These are phyloP conservation scores for Ophiostoma tasmaniense DNA, from an alignment of 2,329 filamentous ascomycete species.

Conservation along the genomic window DNA sequence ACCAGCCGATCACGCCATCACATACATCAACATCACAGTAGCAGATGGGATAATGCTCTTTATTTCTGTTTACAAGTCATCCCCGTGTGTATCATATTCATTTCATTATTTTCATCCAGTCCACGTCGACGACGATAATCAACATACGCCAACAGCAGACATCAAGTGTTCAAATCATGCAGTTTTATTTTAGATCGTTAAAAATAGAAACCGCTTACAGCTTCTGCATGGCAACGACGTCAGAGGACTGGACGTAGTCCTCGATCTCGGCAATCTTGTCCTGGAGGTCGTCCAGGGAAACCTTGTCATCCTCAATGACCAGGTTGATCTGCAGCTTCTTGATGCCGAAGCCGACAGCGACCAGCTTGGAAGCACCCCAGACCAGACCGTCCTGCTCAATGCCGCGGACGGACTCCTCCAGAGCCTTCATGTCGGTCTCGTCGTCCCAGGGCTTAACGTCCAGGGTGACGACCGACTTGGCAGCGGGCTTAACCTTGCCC, in stretches of 20 bases:
- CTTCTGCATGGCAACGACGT: conserved; percentile 88
- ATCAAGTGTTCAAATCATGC: background rate
- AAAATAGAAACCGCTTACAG: conserved; percentile 48
- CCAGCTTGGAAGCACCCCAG: conserved; percentile 87
- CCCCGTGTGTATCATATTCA: background rate
- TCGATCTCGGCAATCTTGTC: conserved; percentile 74
- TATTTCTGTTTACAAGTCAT: background rate
- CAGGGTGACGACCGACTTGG: conserved; percentile 92
- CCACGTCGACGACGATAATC: background rate
- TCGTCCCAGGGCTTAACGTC: conserved; percentile 99
- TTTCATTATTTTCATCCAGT: background rate
- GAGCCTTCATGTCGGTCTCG: conserved; percentile 79
- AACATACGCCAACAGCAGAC: background rate
- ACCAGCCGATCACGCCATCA: background rate
- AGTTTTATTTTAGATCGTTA: conserved; percentile 7
- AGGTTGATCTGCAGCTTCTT: conserved; percentile 99
- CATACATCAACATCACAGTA: background rate
- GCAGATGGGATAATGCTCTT: background rate
- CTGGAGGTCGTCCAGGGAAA: conserved; percentile 80
- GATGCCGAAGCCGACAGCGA: conserved; percentile 92
- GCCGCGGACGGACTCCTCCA: conserved; percentile 71
- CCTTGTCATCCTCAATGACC: conserved; percentile 94
- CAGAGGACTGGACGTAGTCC: conserved; percentile 92
- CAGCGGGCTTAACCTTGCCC: conserved; percentile 78
- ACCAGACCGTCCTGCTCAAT: conserved; percentile 91